Evolutionary conservation across 2,329 filamentous ascomycete species (phyloP).

Genomic region (Colletotrichum endophyticum): DNA sequence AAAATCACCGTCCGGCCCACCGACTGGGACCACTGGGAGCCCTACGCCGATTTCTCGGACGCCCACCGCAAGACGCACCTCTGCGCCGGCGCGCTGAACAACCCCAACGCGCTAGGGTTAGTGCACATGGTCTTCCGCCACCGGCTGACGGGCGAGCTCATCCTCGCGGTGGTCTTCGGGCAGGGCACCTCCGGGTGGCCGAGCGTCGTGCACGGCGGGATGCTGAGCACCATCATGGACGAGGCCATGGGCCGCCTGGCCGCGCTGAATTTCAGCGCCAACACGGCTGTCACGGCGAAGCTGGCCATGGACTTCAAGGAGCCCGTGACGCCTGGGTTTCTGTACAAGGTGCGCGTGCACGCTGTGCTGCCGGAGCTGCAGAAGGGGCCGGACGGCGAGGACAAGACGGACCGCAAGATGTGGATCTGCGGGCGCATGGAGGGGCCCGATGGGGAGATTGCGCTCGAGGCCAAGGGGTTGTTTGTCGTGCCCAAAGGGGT

Average conservation of each 20-base stretch:
- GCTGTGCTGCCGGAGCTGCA: constrained; percentile 6
- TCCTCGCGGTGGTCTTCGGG: constrained; percentile 36
- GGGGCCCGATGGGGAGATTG: not conserved
- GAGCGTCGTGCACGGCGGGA: constrained; percentile 39
- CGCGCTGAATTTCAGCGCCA: not conserved
- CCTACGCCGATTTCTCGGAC: not conserved
- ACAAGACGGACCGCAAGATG: constrained; percentile 19
- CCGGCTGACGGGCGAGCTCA: constrained; percentile 27
- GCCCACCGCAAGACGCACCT: constrained; percentile 32
- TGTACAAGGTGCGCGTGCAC: constrained; percentile 11
- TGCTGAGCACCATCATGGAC: constrained; percentile 39
- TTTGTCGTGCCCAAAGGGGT: constrained; percentile 22
- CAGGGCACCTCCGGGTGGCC: constrained; percentile 36
- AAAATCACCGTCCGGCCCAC: not conserved
- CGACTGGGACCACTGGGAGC: constrained; percentile 12
- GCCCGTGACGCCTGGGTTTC: not conserved
- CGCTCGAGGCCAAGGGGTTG: constrained; percentile 9
- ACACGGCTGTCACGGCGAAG: constrained; percentile 18
- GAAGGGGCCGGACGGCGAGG: not conserved
- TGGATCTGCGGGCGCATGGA: constrained; percentile 17
- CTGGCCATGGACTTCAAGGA: constrained; percentile 9
- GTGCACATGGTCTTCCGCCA: constrained; percentile 39
- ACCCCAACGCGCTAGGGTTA: constrained; percentile 30
- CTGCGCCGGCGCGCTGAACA: constrained; percentile 34
- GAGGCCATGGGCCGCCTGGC: constrained; percentile 37